Percentiles rank a stretch among this genome's conserved stretches.
These are phyloP conservation scores for Gryganskiella cystojenkinii DNA, from an alignment of 192 early-diverging fungal species.

Conservation along the genomic window DNA sequence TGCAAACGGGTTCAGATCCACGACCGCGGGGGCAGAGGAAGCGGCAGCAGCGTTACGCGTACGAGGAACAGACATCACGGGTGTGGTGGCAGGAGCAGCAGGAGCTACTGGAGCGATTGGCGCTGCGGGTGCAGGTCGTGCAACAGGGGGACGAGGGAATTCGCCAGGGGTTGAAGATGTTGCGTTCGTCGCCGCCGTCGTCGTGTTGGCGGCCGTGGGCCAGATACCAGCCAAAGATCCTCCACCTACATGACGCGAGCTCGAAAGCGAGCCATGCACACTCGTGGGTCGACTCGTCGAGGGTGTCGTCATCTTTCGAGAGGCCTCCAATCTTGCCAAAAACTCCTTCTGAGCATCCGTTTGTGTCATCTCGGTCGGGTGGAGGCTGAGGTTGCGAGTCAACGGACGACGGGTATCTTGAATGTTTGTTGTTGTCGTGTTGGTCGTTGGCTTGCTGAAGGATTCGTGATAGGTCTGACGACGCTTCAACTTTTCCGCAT, in stretches of 20 bases:
- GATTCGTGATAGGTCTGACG: conserved; percentile 26
- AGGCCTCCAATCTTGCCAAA: no score
- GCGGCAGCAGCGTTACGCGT: not conserved
- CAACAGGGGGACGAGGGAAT: conserved; percentile 16
- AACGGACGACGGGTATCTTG: not conserved
- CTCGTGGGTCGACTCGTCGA: not conserved
- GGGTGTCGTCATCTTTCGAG: not conserved
- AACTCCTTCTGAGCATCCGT: no score
- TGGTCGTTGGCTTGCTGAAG: not conserved
- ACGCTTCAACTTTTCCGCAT: conserved; percentile 25
- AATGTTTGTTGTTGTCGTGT: not conserved
- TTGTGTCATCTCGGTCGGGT: not conserved
- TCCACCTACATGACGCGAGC: not conserved
- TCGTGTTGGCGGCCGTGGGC: not conserved
- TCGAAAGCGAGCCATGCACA: not conserved
- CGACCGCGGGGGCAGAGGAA: not conserved
- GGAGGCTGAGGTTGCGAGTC: not conserved
- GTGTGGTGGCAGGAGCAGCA: not conserved
- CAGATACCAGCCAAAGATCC: conserved; percentile 20
- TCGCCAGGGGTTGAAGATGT: conserved; percentile 22
- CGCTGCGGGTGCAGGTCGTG: not conserved
- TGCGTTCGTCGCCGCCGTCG: not conserved
- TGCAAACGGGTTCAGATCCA: conserved; percentile 34
- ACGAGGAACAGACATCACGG: not conserved
- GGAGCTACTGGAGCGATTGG: not conserved